Conservation (phyloP, 208 protist genomes). For the Leishmania mexicana region DNA sequence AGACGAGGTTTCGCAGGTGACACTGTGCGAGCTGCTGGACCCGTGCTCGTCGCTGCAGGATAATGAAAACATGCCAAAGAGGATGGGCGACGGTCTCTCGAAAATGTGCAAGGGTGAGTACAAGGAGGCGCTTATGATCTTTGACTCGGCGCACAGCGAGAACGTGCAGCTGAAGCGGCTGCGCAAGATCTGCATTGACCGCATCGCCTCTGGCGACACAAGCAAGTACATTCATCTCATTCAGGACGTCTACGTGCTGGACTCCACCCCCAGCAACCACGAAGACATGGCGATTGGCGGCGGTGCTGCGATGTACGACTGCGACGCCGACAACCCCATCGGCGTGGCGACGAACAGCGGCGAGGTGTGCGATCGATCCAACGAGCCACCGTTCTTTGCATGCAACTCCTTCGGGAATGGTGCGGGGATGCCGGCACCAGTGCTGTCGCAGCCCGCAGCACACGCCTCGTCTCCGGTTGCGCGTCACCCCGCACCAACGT, state of each 20-base stretch:
- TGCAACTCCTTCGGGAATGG: conserved; percentile 17
- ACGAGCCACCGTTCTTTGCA: conserved; percentile 15
- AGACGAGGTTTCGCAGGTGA: conserved; percentile 39
- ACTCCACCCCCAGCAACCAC: conserved; percentile 8
- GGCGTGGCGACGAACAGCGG: conserved; percentile 5
- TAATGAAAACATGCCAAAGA: conserved; percentile 33
- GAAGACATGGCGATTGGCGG: conserved; percentile 12
- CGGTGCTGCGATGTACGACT: conserved; percentile 7
- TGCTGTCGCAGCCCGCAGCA: conserved; percentile 5
- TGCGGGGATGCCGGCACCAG: conserved; percentile 8
- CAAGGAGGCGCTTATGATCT: conserved; percentile 31
- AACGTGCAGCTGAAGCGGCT: conserved; percentile 52
- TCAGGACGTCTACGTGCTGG: conserved; percentile 39
- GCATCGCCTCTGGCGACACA: conserved; percentile 36
- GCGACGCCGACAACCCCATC: not conserved
- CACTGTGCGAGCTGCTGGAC: conserved; percentile 57
- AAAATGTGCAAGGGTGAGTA: conserved; percentile 67
- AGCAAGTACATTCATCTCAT: conserved; percentile 48
- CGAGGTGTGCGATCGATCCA: conserved; percentile 8
- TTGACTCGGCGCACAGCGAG: conserved; percentile 34
- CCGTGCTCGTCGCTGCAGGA: conserved; percentile 16
- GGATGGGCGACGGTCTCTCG: conserved; percentile 57
- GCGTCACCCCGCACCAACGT: conserved; percentile 6
- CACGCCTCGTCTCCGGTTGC: not conserved
- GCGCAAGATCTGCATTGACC: conserved; percentile 51